These are phyloP conservation scores for Hyaloscypha finlandica DNA, from an alignment of 495 filamentous ascomycete species.

Conservation along the genomic window DNA sequence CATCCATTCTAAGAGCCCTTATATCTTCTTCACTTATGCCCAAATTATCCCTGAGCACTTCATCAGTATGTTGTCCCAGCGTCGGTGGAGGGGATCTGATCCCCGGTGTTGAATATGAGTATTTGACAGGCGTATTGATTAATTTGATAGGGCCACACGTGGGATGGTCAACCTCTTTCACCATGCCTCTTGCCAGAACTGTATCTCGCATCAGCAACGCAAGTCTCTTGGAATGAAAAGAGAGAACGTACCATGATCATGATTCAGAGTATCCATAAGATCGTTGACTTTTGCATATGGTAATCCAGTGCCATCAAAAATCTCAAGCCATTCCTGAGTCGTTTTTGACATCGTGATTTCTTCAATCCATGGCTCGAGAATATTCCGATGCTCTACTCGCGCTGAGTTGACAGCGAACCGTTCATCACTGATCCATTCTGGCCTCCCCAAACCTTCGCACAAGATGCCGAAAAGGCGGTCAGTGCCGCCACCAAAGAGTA, in stretches of 20 bases:
- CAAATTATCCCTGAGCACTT: constrained; percentile 70
- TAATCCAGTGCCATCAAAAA: constrained; percentile 88
- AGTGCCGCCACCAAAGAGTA: constrained; percentile 92
- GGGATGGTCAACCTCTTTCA: constrained; percentile 83
- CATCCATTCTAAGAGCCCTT: constrained; percentile 60
- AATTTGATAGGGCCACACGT: constrained; percentile 83
- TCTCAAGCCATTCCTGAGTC: constrained; percentile 84
- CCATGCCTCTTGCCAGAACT: constrained; percentile 83
- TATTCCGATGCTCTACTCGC: constrained; percentile 74
- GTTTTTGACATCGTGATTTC: constrained; percentile 72
- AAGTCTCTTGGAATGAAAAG: background rate
- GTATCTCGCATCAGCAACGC: background rate
- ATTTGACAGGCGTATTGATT: constrained; percentile 93
- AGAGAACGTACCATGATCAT: constrained; percentile 58
- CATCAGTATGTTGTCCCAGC: constrained; percentile 89
- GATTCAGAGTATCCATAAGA: constrained; percentile 77
- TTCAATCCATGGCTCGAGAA: constrained; percentile 78
- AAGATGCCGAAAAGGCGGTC: constrained; percentile 86
- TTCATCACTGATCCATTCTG: constrained; percentile 79
- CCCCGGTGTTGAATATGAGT: constrained; percentile 66
- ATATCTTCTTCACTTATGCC: constrained; percentile 65
- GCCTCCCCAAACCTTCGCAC: constrained; percentile 74
- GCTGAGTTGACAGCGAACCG: constrained; percentile 79
- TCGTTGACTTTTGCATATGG: constrained; percentile 96
- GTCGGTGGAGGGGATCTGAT: constrained; percentile 80